Conservation (phyloP, 129 eudicot genomes). For the Tanacetum coccineum region DNA sequence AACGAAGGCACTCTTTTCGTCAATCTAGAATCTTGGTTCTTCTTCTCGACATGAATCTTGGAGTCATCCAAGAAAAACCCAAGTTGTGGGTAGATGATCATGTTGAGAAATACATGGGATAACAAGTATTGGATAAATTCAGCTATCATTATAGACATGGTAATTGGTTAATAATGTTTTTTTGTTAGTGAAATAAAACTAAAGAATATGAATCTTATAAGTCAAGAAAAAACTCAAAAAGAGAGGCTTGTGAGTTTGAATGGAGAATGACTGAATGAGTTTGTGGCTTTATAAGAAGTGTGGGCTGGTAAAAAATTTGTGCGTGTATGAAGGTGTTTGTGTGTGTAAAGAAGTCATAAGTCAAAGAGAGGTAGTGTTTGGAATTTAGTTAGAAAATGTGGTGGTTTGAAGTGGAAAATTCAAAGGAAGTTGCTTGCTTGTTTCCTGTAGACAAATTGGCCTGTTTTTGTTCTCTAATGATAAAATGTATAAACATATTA, state of each 20-base stretch:
- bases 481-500: too few relatives aligned
- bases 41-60: conserved; percentile 21
- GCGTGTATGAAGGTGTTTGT: conserved; percentile 9
- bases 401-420: conserved; percentile 14
- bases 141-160: conserved; percentile 29
- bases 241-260: conserved; percentile 18
- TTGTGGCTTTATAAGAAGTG: conserved; percentile 19
- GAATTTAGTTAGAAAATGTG: conserved; percentile 19
- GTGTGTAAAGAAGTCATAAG: neutral
- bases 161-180: neutral
- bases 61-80: conserved; percentile 12
- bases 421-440: conserved; percentile 23
- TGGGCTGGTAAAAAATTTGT: neutral
- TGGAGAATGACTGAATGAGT: neutral
- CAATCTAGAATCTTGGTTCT: conserved; percentile 20
- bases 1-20: conserved; percentile 25
- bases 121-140: conserved; percentile 36
- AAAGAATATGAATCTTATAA: conserved; percentile 9
- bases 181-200: conserved; percentile 8
- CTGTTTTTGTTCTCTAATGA: neutral
- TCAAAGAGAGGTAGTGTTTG: conserved; percentile 8
- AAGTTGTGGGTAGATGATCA: conserved; percentile 26
- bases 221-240: neutral
- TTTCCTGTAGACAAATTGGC: conserved; percentile 11
- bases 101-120: conserved; percentile 18